Evolutionary conservation across 1,284 basidiomycete genomes (phyloP), one percentile per base, ranked within the genome.

Genomic region (Ceratorhiza oryzae-sativae): DNA sequence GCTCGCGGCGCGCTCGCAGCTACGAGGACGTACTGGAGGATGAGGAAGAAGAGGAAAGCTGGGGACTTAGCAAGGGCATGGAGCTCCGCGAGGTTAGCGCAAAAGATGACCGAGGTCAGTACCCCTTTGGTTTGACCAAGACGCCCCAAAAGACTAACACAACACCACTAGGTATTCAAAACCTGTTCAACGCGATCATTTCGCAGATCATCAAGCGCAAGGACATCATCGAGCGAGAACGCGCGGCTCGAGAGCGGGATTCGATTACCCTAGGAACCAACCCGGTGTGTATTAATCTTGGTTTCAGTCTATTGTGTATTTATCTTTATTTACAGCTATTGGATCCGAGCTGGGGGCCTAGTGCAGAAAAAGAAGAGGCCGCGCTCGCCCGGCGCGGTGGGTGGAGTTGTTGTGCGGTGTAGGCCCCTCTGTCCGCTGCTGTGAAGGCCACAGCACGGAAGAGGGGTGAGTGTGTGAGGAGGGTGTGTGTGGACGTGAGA

Each of bases 21-120:
- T 61, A 34, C 32, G 89, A 86, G 71, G 82, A 84, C 34, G 83
- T 81, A 8, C 79, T 84, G 18, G 82, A 80, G 13, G 81, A 81
- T 9, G 83, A 85, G n/a, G 79, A 79, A 42, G 85, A 85, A 51
- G 88, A 92, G 76, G 71, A 59, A 45, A 72, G 68, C 58, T 92
- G 90, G 89, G 91, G 91, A 9, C 83, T 92, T 46, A 87, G 85
- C 77, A 90, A 89, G 77, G 90, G 87, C 72, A 92, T 93, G 88
- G 88, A 91, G 77, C 83, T 94, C 18, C 92, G 91, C 75, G 92
- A 95, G 78, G 92, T 94, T 32, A 93, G 91, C 68, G 90, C 92
- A 71, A 94, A 93, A 80, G 92, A 94, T 77, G 90, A 91, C 77
- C 79, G 81, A 56, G 93, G 92, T 93, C 74, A 77, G 88, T 79